Evolutionary conservation across 352 stramenopile species (phyloP), one percentile per base, ranked within the genome.

Genomic region (Globisporangium ultimum): DNA sequence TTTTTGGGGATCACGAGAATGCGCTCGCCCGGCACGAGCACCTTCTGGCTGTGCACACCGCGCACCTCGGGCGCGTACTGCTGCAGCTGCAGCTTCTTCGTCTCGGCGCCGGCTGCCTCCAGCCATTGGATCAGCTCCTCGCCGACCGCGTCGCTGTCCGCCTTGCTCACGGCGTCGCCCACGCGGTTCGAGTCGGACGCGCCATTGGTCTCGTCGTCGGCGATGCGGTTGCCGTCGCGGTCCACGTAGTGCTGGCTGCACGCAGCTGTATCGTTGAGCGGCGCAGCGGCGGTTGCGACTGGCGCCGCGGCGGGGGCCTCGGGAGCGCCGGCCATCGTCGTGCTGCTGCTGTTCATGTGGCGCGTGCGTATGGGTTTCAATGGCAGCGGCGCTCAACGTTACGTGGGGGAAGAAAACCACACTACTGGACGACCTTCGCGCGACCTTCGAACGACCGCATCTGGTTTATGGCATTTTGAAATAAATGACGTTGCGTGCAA

Each of bases 11-110:
- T 91, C 52, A 91, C 81, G 49, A 98, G 88, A 61, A 96, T 90
- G 45, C 84, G 80, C 62, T 97, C 87, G 55, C 94, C 89, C 1
- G 84, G 80, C 43, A 84, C 76, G 20, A 98, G 78, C 41, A 93
- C 77, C 58, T 91, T 87, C 42, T 80, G 73, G 53, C 89, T 94
- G 76, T 98, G 93, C 48, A 98, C 90, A 40, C 93, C 93, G 17
- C 93, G 91, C 55, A 98, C 91, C 63, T 98, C 92, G 15, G 88
- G 85, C 55, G 88, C 90, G 63, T 98, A 98, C 59, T 95, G 79
- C 57, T 95, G 74, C 61, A 94, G 76, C 60, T 64, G 46, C 15
- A 94, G 71, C 63, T 95, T 93, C 63, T 78, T 85, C 21, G 80
- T 81, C 50, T 95, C 86, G 57, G 86, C 86, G 48, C 77, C 79